Conservation (phyloP, 2,329 filamentous ascomycete species). For the Ascochyta viciae-villosae region DNA sequence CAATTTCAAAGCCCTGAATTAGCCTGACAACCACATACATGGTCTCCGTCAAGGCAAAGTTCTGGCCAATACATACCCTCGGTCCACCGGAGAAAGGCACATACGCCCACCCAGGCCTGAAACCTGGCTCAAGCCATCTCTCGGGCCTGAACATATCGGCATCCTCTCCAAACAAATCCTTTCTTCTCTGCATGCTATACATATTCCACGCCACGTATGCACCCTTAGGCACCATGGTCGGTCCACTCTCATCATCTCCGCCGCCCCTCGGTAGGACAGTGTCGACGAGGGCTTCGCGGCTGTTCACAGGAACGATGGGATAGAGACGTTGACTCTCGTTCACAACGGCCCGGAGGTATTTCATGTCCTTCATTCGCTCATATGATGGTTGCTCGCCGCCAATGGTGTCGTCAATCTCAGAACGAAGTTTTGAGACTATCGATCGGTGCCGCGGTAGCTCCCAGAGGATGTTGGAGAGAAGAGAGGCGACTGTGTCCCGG, state of each 20-base stretch:
- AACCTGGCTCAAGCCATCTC: conserved; percentile 39
- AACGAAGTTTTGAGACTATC: conserved; percentile 40
- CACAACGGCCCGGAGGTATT: conserved; percentile 38
- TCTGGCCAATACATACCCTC: conserved; percentile 38
- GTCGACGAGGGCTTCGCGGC: conserved; percentile 34
- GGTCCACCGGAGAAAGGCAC: conserved; percentile 39
- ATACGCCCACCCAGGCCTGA: conserved; percentile 38
- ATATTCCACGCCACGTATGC: conserved; percentile 20
- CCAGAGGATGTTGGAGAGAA: conserved; percentile 44
- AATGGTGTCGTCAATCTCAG: conserved; percentile 57
- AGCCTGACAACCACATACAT: conserved; percentile 32
- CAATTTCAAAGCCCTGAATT: conserved; percentile 29
- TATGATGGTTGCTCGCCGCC: conserved; percentile 28
- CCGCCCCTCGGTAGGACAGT: conserved; percentile 42
- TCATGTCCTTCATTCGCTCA: conserved; percentile 38
- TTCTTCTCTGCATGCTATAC: conserved; percentile 38
- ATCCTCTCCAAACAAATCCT: conserved; percentile 44
- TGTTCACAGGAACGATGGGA: conserved; percentile 41
- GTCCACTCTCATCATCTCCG: conserved; percentile 32
- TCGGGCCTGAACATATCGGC: conserved; percentile 41
- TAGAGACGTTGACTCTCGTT: conserved; percentile 44
- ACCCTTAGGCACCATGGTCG: conserved; percentile 40
- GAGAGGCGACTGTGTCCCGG: conserved; percentile 43
- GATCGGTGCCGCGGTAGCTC: conserved; percentile 47
- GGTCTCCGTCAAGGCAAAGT: conserved; percentile 34